Evolutionary conservation across 371 early-diverging fungal species (phyloP).

Genomic region (Mortierella sp.): DNA sequence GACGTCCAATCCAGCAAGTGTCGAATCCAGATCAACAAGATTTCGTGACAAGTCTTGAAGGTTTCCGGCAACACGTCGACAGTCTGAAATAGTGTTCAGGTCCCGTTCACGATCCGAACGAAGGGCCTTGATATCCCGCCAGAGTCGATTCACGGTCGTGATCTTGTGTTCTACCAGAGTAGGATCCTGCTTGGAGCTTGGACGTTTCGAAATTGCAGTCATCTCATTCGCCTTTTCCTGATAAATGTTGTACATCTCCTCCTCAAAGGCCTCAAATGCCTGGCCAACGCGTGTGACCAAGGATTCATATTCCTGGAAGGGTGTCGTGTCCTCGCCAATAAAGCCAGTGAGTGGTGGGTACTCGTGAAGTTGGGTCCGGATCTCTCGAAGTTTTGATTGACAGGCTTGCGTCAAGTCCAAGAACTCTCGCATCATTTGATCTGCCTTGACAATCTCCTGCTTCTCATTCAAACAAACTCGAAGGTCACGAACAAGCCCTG

Average conservation of each 20-base stretch:
- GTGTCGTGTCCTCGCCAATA: slow-evolving; percentile 24
- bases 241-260: slow-evolving; percentile 11
- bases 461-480: slow-evolving; percentile 32
- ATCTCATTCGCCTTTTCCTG: slow-evolving; percentile 15
- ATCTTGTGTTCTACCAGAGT: slow-evolving; percentile 27
- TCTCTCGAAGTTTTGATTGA: slow-evolving; percentile 31
- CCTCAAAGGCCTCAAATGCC: slow-evolving; percentile 31
- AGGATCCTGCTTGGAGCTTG: slow-evolving; percentile 41
- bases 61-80: slow-evolving; percentile 20
- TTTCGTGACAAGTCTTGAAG: slow-evolving; percentile 16
- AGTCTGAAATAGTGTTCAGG: slow-evolving; percentile 33
- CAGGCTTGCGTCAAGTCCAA: slow-evolving; percentile 26
- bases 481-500: slow-evolving; percentile 37
- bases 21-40: slow-evolving; percentile 9
- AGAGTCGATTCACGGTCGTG: slow-evolving; percentile 25
- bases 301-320: slow-evolving; percentile 29
- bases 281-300: slow-evolving; percentile 21
- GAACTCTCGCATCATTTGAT: slow-evolving; percentile 41
- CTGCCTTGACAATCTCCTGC: slow-evolving; percentile 26
- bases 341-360: slow-evolving; percentile 37
- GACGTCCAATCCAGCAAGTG: slow-evolving; percentile 21
- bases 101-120: slow-evolving; percentile 44
- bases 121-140: slow-evolving; percentile 24
- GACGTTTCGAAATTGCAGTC: neutral
- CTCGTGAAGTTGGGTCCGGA: slow-evolving; percentile 30